A percentile compares a stretch with the other conserved stretches of the same genome.
These are phyloP conservation scores for Beauveria caledonica DNA, from an alignment of 2,329 filamentous ascomycete species.

Conservation along the genomic window DNA sequence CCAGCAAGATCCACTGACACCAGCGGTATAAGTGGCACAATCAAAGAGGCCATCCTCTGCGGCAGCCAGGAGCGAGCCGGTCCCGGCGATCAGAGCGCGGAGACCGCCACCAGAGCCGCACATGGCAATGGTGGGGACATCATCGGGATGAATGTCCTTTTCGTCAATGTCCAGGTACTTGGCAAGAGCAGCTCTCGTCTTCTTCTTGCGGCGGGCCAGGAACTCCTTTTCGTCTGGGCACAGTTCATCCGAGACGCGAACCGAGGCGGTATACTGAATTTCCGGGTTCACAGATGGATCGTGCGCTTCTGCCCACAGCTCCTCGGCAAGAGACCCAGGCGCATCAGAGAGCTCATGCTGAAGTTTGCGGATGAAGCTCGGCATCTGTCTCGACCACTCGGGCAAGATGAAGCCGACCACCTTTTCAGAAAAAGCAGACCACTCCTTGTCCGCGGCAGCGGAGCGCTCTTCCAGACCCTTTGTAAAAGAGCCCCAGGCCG, in stretches of 20 bases:
- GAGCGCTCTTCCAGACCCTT: constrained; percentile 45
- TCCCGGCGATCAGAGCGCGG: constrained; percentile 80
- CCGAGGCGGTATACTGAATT: constrained; percentile 70
- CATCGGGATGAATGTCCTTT: constrained; percentile 78
- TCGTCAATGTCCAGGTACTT: constrained; percentile 73
- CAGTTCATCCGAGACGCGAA: constrained; percentile 72
- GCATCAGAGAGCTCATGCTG: constrained; percentile 82
- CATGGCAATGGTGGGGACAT: constrained; percentile 88
- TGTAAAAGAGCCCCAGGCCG: constrained; percentile 41
- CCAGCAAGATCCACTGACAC: constrained; percentile 95
- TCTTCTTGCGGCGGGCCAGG: constrained; percentile 56
- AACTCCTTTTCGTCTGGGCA: constrained; percentile 79
- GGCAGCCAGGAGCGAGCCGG: constrained; percentile 76
- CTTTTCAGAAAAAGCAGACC: constrained; percentile 44
- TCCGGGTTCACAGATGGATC: constrained; percentile 80
- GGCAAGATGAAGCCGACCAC: constrained; percentile 69
- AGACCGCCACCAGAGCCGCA: constrained; percentile 91
- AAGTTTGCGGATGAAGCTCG: constrained; percentile 70
- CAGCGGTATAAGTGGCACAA: constrained; percentile 89
- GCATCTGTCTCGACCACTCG: constrained; percentile 71
- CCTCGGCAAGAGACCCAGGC: constrained; percentile 79
- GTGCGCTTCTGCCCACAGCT: constrained; percentile 88
- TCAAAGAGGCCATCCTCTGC: constrained; percentile 86
- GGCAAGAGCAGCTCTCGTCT: constrained; percentile 66
- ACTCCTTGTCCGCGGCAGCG: constrained; percentile 45